phyloP scores from a whole-genome alignment of 306 rosid species.

The Dryas drummondii region DNA sequence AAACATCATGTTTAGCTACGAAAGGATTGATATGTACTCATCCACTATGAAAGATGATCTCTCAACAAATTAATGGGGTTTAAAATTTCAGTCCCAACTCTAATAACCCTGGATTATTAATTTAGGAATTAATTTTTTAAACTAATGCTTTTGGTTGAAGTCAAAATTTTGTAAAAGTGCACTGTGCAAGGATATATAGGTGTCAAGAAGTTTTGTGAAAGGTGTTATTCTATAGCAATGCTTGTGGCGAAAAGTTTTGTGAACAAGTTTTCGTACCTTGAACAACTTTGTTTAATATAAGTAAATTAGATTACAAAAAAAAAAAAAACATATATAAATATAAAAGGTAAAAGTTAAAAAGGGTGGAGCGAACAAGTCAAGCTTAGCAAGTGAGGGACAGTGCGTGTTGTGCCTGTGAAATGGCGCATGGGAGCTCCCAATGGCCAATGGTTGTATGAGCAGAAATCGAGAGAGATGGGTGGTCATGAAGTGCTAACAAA shows the following conservation, averaged over 20 bases:
- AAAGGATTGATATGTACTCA: no score
- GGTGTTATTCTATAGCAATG: not conserved
- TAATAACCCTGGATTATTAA: not conserved
- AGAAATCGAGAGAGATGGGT: slow-evolving; percentile 9
- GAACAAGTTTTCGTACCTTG: not conserved
- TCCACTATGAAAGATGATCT: no score
- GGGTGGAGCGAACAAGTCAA: slow-evolving; percentile 19
- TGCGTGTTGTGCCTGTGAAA: slow-evolving; percentile 28
- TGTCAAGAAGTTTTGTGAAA: no score
- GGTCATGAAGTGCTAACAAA: slow-evolving; percentile 20
- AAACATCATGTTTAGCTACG: no score
- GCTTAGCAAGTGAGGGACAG: not conserved
- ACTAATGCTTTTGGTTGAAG: not conserved
- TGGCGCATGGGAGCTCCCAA: slow-evolving; percentile 66
- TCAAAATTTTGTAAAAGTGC: not conserved
- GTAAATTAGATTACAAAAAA: not conserved
- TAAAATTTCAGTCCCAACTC: not conserved
- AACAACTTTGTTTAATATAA: slow-evolving; percentile 2
- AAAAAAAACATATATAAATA: not conserved
- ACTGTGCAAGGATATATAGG: not conserved
- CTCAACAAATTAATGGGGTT: not conserved
- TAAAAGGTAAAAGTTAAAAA: slow-evolving; percentile 2
- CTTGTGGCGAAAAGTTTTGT: not conserved
- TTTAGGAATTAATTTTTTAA: not conserved
- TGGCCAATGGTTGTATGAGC: slow-evolving; percentile 38